These are phyloP conservation scores for Aegle marmelos DNA, from an alignment of 345 rosid genomes.

Conservation along the genomic window DNA sequence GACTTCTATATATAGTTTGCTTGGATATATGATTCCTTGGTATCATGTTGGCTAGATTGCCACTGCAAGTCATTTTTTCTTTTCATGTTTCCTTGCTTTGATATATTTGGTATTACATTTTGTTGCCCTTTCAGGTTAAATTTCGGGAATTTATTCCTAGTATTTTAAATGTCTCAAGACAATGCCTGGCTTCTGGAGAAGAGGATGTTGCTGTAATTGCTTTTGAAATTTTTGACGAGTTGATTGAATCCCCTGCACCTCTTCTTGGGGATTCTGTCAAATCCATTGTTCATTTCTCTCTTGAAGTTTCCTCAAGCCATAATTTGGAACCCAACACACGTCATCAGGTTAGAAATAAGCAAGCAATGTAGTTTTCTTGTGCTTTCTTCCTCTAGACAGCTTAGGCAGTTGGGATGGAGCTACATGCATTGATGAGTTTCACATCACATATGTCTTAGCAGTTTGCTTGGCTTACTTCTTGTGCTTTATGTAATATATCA, in stretches of 20 bases:
- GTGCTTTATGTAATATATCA: constrained; percentile 36
- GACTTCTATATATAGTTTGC: background rate
- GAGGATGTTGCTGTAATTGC: constrained; percentile 98
- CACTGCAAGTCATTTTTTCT: background rate
- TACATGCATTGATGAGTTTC: background rate
- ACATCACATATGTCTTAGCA: background rate
- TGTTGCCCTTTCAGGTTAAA: constrained; percentile 55
- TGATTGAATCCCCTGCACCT: constrained; percentile 98
- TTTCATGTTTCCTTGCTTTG: background rate
- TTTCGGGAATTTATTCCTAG: constrained; percentile 97
- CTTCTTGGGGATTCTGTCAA: constrained; percentile 96
- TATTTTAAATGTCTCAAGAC: constrained; percentile 90
- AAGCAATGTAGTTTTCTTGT: background rate
- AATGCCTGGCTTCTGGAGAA: constrained; percentile 86
- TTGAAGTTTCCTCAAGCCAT: constrained; percentile 92
- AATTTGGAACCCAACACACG: constrained; percentile 81
- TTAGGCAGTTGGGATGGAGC: background rate
- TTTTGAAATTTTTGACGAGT: constrained; percentile 97
- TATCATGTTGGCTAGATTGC: background rate
- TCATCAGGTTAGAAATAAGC: constrained; percentile 68
- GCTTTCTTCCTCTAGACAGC: background rate
- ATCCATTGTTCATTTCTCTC: constrained; percentile 94
- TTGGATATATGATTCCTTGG: background rate
- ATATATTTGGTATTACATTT: background rate
- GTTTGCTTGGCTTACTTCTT: constrained; percentile 13